Percentiles rank a stretch among this genome's conserved stretches.
Conservation (phyloP, 2,329 filamentous ascomycete species). For the Cladosporium phlei region DNA sequence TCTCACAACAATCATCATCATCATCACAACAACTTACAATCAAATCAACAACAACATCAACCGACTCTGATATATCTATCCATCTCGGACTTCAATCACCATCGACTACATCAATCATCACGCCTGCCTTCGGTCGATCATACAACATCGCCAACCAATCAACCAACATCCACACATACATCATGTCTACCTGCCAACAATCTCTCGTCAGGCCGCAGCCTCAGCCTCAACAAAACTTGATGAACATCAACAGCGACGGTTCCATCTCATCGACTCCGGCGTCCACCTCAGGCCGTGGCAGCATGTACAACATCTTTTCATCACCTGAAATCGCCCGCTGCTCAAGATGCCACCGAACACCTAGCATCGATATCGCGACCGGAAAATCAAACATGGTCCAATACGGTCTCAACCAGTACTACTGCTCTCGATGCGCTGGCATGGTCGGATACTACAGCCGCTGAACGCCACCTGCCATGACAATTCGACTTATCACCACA, state of each 20-base stretch:
- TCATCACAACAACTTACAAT: not conserved
- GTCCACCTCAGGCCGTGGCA: constrained; percentile 19
- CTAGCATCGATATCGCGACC: constrained; percentile 30
- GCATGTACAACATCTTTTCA: constrained; percentile 17
- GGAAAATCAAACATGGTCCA: constrained; percentile 35
- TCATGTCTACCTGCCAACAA: constrained; percentile 7
- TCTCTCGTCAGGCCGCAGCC: constrained; percentile 24
- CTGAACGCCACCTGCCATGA: constrained; percentile 16
- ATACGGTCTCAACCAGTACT: constrained; percentile 35
- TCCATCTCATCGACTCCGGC: constrained; percentile 19
- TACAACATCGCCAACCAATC: not conserved
- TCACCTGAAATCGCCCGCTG: constrained; percentile 29
- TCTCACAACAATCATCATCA: not conserved
- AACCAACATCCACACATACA: not conserved
- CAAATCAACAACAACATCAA: not conserved
- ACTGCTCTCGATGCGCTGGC: constrained; percentile 33
- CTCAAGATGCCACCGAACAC: constrained; percentile 33
- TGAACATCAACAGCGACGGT: constrained; percentile 29
- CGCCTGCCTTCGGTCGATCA: not conserved
- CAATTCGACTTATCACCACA: too few species aligned
- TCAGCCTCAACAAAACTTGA: constrained; percentile 30
- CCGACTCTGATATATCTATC: not conserved
- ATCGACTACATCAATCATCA: not conserved
- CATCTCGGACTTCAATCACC: not conserved
- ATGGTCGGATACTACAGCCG: constrained; percentile 32